Conservation (phyloP, 352 stramenopile genomes). For the Phytopythium litorale region DNA sequence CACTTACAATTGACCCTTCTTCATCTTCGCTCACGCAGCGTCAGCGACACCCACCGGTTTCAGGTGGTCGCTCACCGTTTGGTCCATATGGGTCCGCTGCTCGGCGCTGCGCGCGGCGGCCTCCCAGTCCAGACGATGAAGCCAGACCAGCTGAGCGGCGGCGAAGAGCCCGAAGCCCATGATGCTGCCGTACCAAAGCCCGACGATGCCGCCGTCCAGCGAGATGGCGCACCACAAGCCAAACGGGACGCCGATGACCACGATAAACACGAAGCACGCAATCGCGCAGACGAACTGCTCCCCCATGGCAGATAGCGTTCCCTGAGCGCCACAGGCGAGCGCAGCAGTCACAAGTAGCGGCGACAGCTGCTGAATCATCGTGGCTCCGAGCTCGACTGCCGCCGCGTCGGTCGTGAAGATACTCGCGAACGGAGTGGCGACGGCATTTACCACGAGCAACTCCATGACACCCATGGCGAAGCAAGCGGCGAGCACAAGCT, state of each 20-base stretch:
- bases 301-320: constrained; percentile 7
- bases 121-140: constrained; percentile 12
- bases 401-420: constrained; percentile 8
- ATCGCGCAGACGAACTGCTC: constrained; percentile 9
- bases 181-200: constrained; percentile 18
- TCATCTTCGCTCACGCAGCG: not conserved
- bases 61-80: not conserved
- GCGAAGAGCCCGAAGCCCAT: constrained; percentile 14
- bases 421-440: constrained; percentile 11
- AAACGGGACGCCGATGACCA: constrained; percentile 15
- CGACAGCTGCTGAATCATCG: constrained; percentile 5
- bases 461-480: not conserved
- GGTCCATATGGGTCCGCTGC: constrained; percentile 1
- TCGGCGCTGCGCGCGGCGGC: constrained; percentile 7
- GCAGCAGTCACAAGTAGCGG: not conserved
- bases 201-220: constrained; percentile 14
- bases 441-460: not conserved
- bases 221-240: constrained; percentile 14
- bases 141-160: constrained; percentile 12
- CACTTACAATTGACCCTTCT: too few species aligned
- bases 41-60: not conserved
- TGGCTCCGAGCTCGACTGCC: not conserved
- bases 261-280: not conserved
- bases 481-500: not conserved
- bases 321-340: constrained; percentile 3